Conservation (phyloP, 805 yeast genomes). For the Groenewaldozyma salmanticensis region DNA sequence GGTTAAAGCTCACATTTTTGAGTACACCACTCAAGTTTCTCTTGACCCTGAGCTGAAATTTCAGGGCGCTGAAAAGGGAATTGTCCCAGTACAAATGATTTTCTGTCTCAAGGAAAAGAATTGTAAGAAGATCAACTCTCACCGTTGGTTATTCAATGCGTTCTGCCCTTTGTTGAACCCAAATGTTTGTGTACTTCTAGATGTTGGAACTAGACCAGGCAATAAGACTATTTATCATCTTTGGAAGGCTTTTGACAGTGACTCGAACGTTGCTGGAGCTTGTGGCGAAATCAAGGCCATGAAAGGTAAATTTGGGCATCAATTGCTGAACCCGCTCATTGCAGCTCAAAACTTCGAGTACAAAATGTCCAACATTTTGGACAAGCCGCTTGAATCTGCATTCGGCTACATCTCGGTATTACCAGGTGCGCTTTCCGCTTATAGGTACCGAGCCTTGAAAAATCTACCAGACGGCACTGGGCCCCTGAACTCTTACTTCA, state of each 20-base stretch:
- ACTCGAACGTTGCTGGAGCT: slow-evolving; percentile 96
- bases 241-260: slow-evolving; percentile 96
- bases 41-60: slow-evolving; percentile 82
- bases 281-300: slow-evolving; percentile 96
- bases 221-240: slow-evolving; percentile 78
- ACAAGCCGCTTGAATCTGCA: slow-evolving; percentile 85
- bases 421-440: slow-evolving; percentile 95
- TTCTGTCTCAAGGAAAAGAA: slow-evolving; percentile 90
- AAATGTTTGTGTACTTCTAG: slow-evolving; percentile 77
- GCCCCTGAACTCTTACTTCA: slow-evolving; percentile 78
- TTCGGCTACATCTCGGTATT: slow-evolving; percentile 90
- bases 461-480: slow-evolving; percentile 89
- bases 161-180: slow-evolving; percentile 89
- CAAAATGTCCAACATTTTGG: slow-evolving; percentile 92
- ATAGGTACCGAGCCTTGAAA: slow-evolving; percentile 76
- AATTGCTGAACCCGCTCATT: slow-evolving; percentile 79
- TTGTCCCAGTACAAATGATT: slow-evolving; percentile 89
- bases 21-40: slow-evolving; percentile 91
- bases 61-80: slow-evolving; percentile 79
- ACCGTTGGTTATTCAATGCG: slow-evolving; percentile 95
- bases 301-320: slow-evolving; percentile 82
- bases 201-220: slow-evolving; percentile 98
- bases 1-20: slow-evolving; percentile 90
- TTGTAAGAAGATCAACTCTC: slow-evolving; percentile 91
- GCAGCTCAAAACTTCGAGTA: slow-evolving; percentile 96